Evolutionary conservation across 257 asterid genomes (phyloP).

Genomic region (Fraxinus cuspidata): DNA sequence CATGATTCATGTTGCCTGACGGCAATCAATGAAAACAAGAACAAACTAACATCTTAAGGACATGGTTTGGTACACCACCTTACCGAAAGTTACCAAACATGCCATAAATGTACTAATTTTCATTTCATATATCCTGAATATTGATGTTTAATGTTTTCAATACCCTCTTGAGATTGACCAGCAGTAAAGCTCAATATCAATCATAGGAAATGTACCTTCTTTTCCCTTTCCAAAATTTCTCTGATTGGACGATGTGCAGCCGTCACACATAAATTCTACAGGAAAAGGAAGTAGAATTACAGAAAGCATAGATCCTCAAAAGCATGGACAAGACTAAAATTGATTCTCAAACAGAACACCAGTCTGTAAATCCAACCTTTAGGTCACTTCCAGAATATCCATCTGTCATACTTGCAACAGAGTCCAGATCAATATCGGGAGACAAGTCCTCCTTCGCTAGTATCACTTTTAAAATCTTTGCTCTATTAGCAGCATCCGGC

Average conservation of each 20-base stretch:
- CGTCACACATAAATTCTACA: constrained; percentile 84
- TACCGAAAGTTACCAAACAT: neutral
- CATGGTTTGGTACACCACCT: neutral
- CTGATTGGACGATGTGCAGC: constrained; percentile 95
- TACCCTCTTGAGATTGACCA: neutral
- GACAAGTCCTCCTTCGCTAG: constrained; percentile 85
- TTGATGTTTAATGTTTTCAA: neutral
- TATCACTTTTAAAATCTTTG: constrained; percentile 77
- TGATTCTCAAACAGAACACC: neutral
- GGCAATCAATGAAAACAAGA: neutral
- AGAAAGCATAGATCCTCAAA: constrained; percentile 5
- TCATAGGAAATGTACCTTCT: constrained; percentile 49
- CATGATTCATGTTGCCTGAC: constrained; percentile 5
- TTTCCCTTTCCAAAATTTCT: constrained; percentile 83
- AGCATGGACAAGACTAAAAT: neutral
- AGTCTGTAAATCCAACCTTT: constrained; percentile 54
- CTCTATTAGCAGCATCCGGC: constrained; percentile 92
- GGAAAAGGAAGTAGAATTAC: constrained; percentile 18
- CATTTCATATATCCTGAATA: neutral
- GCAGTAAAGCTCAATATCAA: neutral
- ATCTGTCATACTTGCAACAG: constrained; percentile 81
- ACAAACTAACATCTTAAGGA: neutral
- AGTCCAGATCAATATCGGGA: constrained; percentile 70
- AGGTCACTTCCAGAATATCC: constrained; percentile 99
- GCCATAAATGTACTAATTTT: neutral